Evolutionary conservation across 2,329 filamentous ascomycete genomes (phyloP), one percentile per base, ranked within the genome.

Genomic region (Teratosphaeria zuluensis): DNA sequence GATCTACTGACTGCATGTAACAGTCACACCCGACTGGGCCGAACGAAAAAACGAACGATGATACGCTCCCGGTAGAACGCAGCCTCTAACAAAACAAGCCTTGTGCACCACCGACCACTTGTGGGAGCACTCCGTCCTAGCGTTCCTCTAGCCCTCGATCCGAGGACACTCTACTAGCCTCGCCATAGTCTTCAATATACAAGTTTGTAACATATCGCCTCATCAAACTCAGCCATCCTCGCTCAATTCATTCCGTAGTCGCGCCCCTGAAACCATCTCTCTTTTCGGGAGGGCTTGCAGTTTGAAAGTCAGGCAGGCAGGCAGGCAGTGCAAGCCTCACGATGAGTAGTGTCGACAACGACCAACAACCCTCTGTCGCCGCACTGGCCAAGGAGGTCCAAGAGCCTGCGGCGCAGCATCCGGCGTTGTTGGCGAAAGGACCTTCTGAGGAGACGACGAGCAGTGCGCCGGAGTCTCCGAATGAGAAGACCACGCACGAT

Each of bases 401-500:
- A n/a, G 42, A n/a, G 7, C 42, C 42, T 19, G 16, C 42, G 8
- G n/a, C 42, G 42, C 42, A 21, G 19, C 42, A 48, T 21, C 42
- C 42, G 42, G 19, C 42, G 19, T 19, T 48, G 42, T 19, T 48
- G 42, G 19, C 42, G n/a, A 48, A 48, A 21, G 42, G 42, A 9
- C 42, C 42, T 1, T 48, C 19, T n/a, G 42, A n/a, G 9, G 42
- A 48, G 19, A 19, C 19, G 42, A 48, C 42, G n/a, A 48, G 42
- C 42, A 48, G 42, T 48, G 42, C 42, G 42, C 42, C 42, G 6
- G 42, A 48, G 5, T 48, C 42, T 9, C 42, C 16, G 42, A 48
- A 48, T 48, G 42, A 48, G 58, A 61, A 53, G 51, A 30, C n/a
- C 24, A n/a, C 51, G 28, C 51, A 53, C 31, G 51, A 53, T 31